A percentile compares a stretch with the other conserved stretches of the same genome.
Evolutionary conservation across 2,329 filamentous ascomycete genomes (phyloP).

Genomic region (Ciborinia camelliae): DNA sequence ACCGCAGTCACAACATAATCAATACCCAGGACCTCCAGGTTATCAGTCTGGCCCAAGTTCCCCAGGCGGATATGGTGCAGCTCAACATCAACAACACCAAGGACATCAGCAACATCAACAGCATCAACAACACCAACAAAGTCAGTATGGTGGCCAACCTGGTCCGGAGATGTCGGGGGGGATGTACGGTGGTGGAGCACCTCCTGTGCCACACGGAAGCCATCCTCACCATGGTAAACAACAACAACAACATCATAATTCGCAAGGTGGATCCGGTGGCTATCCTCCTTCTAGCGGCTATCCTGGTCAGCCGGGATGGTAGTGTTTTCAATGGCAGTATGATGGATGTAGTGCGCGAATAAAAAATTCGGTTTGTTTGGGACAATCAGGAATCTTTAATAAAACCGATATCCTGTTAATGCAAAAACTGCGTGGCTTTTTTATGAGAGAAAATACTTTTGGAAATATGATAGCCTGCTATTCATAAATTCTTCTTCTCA

Average conservation of each 20-base stretch:
- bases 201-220: conserved; percentile 15
- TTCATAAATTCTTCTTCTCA: conserved; percentile 26
- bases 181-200: conserved; percentile 10
- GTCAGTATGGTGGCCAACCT: conserved; percentile 11
- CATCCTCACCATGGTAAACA: conserved; percentile 21
- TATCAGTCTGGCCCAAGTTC: conserved; percentile 18
- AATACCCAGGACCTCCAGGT: conserved; percentile 24
- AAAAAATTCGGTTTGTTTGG: conserved; percentile 7
- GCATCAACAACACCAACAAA: background rate
- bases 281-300: conserved; percentile 16
- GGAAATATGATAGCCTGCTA: background rate
- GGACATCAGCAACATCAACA: background rate
- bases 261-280: conserved; percentile 15
- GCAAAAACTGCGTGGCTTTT: conserved; percentile 1
- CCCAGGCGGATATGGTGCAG: conserved; percentile 21
- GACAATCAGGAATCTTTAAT: background rate
- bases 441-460: background rate
- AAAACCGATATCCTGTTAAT: conserved; percentile 17
- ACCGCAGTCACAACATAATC: conserved; percentile 23
- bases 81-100: conserved; percentile 9
- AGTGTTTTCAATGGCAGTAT: conserved; percentile 1
- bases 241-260: conserved; percentile 18
- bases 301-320: conserved; percentile 18
- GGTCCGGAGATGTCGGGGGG: conserved; percentile 13
- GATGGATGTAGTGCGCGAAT: background rate